These are phyloP conservation scores for Asterella californica DNA, from an alignment of 225 moss, liverwort and hornwort species.

Conservation along the genomic window DNA sequence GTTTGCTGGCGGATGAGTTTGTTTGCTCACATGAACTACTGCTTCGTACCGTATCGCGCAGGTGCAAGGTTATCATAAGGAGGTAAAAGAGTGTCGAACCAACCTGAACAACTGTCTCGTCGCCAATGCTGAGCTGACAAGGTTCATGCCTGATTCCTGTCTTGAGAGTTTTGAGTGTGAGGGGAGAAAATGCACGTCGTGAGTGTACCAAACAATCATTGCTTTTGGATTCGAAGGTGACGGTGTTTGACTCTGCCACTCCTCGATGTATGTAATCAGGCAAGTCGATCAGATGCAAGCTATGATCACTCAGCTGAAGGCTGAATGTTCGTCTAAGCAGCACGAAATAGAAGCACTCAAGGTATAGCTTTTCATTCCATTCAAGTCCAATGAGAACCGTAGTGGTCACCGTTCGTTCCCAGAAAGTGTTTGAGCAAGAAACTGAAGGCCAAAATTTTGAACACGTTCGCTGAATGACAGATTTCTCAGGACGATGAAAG, in stretches of 20 bases:
- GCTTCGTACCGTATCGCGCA: constrained; percentile 32
- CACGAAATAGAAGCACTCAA: constrained; percentile 21
- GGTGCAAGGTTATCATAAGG: constrained; percentile 79
- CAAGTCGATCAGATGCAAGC: constrained; percentile 90
- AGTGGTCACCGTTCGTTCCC: background rate
- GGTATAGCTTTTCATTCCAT: background rate
- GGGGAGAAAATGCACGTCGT: background rate
- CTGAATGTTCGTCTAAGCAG: constrained; percentile 36
- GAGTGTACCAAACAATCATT: no score
- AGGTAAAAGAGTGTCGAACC: constrained; percentile 79
- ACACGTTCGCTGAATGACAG: background rate
- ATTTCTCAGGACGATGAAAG: background rate
- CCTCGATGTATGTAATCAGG: constrained; percentile 39
- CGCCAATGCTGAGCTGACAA: constrained; percentile 73
- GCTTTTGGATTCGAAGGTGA: background rate
- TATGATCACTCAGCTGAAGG: constrained; percentile 52
- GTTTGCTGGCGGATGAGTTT: background rate
- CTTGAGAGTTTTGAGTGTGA: no score
- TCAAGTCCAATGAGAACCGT: background rate
- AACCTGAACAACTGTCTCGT: constrained; percentile 73
- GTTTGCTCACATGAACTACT: background rate
- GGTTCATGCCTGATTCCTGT: constrained; percentile 25
- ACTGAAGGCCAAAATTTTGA: background rate
- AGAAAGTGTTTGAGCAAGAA: background rate
- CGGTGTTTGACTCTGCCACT: background rate